phyloP scores from a whole-genome alignment of 768 basidiomycete genomes.

The Amanita muscaria region DNA sequence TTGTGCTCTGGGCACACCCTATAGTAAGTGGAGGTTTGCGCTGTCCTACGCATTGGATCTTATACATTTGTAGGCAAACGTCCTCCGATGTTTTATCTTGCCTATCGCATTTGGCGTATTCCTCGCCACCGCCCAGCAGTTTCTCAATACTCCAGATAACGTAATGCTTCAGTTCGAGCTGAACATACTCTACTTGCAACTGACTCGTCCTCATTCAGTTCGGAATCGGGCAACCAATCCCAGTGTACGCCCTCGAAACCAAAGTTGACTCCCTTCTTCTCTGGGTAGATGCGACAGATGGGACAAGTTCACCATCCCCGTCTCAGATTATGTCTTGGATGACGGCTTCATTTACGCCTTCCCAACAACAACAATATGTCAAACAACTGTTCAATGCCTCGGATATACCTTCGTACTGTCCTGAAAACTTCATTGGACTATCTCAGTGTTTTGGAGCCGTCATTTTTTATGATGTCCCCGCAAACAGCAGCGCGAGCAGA shows the following conservation, averaged over 20 bases:
- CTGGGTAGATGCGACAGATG: conserved; percentile 65
- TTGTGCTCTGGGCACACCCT: conserved; percentile 56
- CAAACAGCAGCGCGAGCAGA: conserved; percentile 19
- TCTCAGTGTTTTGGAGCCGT: conserved; percentile 67
- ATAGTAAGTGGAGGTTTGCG: conserved; percentile 35
- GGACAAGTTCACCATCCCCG: conserved; percentile 44
- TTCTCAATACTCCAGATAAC: conserved; percentile 51
- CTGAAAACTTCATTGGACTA: conserved; percentile 62
- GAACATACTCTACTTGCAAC: not conserved
- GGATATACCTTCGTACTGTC: conserved; percentile 51
- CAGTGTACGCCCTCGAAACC: conserved; percentile 39
- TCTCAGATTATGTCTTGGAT: conserved; percentile 52
- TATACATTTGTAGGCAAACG: conserved; percentile 35
- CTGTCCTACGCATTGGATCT: conserved; percentile 1
- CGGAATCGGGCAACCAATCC: conserved; percentile 50
- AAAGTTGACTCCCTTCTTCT: conserved; percentile 44
- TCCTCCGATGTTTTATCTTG: conserved; percentile 52
- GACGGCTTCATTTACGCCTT: conserved; percentile 38
- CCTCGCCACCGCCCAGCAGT: conserved; percentile 53
- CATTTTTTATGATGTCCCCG: conserved; percentile 50
- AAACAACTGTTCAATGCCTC: conserved; percentile 35
- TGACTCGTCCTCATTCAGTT: conserved; percentile 28
- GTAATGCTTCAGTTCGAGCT: conserved; percentile 31
- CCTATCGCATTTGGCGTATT: conserved; percentile 63
- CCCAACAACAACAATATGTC: conserved; percentile 41